Evolutionary conservation across 202 grass and related monocot species (phyloP), one percentile per base, ranked within the genome.

Genomic region (Setaria viridis): DNA sequence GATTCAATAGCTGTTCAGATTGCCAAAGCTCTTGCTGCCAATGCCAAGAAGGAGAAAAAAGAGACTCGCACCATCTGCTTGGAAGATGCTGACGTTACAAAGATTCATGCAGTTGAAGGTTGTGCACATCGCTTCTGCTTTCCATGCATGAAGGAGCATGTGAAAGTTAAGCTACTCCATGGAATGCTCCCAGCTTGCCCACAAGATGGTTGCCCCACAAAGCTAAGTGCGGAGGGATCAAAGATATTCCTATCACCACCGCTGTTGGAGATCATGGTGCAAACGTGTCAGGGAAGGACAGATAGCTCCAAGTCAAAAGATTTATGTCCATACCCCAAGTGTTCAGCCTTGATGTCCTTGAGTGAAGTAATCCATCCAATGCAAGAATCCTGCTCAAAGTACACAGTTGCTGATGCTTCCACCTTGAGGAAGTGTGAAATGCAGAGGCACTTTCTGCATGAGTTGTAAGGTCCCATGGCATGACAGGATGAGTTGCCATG

Each of bases 381-480:
- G 72, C 68, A 37, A 50, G 80, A 73, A 32, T 86, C 84, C 33
- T 86, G 73, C 45, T 92, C 87, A 11, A 80, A 74, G 47, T 55
- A 60, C 47, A 46, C 76, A 29, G 17, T 45, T 32, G 9, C 71
- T 77, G 76, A 72, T 85, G 48, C 55, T 72, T 62, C 78, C 34
- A 80, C 60, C 54, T 65, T 93, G 47, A 93, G 84, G 25, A 82
- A 87, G 72, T 93, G 70, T 85, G 21, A 89, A 94, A 89, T 94
- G 92, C 63, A 86, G 83, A 67, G 83, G 88, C 15, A 59, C 59
- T 30, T 91, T 91, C 79, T 94, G 89, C 70, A 57, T 91, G 62
- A 89, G 77, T 8, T 94, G 92, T 80, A 91, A 89, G 65, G 92
- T 94, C 60, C 80, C 74, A 42, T 94, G 89, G 92, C 92, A 94